Base-by-base conservation (phyloP, 768 basidiomycete species). In the Lactarius akahatsu region DNA sequence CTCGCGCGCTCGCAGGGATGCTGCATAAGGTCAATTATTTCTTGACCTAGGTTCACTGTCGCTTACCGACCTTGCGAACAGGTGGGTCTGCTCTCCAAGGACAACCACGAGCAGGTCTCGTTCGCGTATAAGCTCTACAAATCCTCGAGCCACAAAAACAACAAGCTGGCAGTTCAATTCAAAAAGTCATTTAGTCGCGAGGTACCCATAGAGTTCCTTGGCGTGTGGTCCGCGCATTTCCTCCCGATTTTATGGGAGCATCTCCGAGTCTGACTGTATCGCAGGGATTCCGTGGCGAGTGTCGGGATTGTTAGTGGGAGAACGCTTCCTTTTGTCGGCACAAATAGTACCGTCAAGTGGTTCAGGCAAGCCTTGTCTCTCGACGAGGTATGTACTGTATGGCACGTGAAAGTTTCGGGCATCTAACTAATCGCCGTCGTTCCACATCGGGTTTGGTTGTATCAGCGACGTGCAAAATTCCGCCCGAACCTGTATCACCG, bases 351-450 rank as follows among this genome's bases (percentile, higher is more conserved):
- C 11, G 86, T 93, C 73, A 87, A 81, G 76, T 82, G 81, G 6
- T 91, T 93, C 74, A 80, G 92, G 11, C 92, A 94, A 59, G 91
- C 90, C 0, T 78, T 92, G 30, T 79, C 91, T 18, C 82, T 94
- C 43, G 90, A 93, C 67, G 91, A 92, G 78, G 89, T 89, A 69
- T 61, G 78, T 72, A 8, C 57, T 10, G 28, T 26, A 20, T 30
- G 30, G 36, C 63, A n/a, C 3, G 43, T 32, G 4, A 11, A 20
- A 36, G 57, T 59, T 32, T 67, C 28, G 52, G 59, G 15, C 11
- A 16, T 6, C 26, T 18, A 15, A 28, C 56, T 28, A 6, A 36
- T 47, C 43, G 15, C 26, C 28, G 43, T 8, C 15, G 11, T 55
- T 15, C 20, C 36, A n/a, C 38, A 50, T 54, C 6, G 36, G 38